Percentiles rank a stretch among this genome's conserved stretches.
Evolutionary conservation across 805 yeast genomes (phyloP).

Genomic region (Allodekkera sacchari): DNA sequence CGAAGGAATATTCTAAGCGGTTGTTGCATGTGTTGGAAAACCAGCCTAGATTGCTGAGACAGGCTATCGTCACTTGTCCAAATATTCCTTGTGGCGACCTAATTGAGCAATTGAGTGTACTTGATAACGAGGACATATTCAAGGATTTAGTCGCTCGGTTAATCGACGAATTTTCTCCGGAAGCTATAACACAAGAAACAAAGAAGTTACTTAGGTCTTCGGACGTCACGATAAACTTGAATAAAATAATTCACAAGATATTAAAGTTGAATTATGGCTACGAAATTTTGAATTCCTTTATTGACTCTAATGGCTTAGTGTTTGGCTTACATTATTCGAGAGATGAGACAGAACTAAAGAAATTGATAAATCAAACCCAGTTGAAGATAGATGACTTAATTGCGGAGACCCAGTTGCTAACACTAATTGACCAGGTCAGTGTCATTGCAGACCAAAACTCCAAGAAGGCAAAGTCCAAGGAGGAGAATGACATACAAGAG

Average conservation of each 20-base stretch:
- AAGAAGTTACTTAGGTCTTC: constrained; percentile 26
- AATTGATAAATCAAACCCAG: constrained; percentile 41
- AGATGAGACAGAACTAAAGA: constrained; percentile 33
- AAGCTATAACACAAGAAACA: constrained; percentile 45
- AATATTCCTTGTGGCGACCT: constrained; percentile 59
- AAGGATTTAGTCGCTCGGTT: constrained; percentile 61
- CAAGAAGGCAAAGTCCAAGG: constrained; percentile 8
- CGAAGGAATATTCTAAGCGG: constrained; percentile 46
- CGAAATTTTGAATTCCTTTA: constrained; percentile 52
- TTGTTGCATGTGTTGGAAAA: constrained; percentile 39
- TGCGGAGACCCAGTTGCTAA: constrained; percentile 35
- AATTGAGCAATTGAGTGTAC: constrained; percentile 46
- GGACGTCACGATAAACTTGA: constrained; percentile 25
- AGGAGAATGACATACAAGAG: constrained; percentile 10
- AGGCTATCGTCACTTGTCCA: constrained; percentile 74
- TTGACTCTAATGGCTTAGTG: constrained; percentile 63
- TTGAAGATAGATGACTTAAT: constrained; percentile 26
- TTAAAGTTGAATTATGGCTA: constrained; percentile 43
- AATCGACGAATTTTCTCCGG: constrained; percentile 53
- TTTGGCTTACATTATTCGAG: constrained; percentile 53
- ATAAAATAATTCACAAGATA: constrained; percentile 37
- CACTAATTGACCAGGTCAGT: constrained; percentile 38
- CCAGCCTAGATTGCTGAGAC: constrained; percentile 62
- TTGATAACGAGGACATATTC: constrained; percentile 55
- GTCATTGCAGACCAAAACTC: constrained; percentile 14